These are phyloP conservation scores for Cryptococcus amylolentus DNA, from an alignment of 1,284 basidiomycete species.

Conservation along the genomic window DNA sequence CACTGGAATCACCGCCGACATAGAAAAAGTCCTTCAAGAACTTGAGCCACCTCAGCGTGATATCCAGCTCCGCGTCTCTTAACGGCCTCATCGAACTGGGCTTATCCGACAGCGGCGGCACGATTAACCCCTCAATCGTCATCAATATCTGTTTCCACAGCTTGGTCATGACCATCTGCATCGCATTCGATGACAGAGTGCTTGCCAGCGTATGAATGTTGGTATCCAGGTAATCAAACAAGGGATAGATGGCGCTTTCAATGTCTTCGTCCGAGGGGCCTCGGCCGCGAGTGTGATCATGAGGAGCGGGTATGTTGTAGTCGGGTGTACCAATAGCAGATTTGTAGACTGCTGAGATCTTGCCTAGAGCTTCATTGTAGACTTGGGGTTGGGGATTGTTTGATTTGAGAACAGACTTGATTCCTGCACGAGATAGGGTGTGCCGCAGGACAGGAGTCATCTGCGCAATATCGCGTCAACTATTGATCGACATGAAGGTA, in stretches of 20 bases:
- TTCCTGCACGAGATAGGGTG: conserved; percentile 71
- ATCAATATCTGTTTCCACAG: conserved; percentile 95
- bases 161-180: conserved; percentile 87
- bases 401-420: conserved; percentile 72
- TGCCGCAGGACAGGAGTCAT: conserved; percentile 93
- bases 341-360: conserved; percentile 74
- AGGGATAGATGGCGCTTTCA: conserved; percentile 83
- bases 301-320: conserved; percentile 65
- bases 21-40: conserved; percentile 95
- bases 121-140: conserved; percentile 81
- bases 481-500: background rate
- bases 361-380: conserved; percentile 64
- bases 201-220: conserved; percentile 91
- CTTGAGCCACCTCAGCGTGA: conserved; percentile 98
- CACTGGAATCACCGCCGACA: conserved; percentile 84
- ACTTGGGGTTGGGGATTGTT: conserved; percentile 57
- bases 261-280: conserved; percentile 88
- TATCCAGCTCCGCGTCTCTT: conserved; percentile 91
- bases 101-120: conserved; percentile 87
- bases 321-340: conserved; percentile 56
- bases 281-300: conserved; percentile 55
- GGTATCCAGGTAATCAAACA: conserved; percentile 96
- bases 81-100: conserved; percentile 86
- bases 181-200: conserved; percentile 75
- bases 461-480: conserved; percentile 51